Percentiles rank a stretch among this genome's conserved stretches.
These are phyloP conservation scores for Cucurbita ficifolia DNA, from an alignment of 306 rosid genomes.

Conservation along the genomic window DNA sequence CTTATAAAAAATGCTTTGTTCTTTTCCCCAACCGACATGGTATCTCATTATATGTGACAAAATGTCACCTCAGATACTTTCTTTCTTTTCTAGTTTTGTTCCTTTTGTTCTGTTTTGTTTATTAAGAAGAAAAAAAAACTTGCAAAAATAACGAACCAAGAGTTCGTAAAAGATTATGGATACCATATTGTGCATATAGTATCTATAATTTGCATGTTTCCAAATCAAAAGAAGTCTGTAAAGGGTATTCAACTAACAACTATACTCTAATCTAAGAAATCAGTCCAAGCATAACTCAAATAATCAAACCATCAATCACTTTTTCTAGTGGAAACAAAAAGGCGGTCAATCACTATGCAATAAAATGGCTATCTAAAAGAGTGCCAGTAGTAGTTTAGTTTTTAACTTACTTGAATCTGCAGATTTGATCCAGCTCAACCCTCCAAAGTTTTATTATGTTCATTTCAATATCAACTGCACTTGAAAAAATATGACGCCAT, in stretches of 20 bases:
- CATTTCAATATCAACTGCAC: not conserved
- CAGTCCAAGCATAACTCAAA: no score
- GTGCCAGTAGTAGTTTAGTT: not conserved
- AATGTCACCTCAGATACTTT: no score
- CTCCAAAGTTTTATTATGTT: not conserved
- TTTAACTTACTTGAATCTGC: constrained; percentile 1
- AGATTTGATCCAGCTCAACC: not conserved
- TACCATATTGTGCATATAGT: not conserved
- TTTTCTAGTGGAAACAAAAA: not conserved
- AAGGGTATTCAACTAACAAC: not conserved
- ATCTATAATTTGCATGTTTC: not conserved
- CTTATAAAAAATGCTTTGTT: no score
- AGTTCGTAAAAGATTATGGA: not conserved
- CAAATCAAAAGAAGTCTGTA: not conserved
- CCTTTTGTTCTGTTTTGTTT: no score
- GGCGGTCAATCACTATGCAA: not conserved
- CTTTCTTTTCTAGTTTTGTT: no score
- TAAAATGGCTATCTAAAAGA: not conserved
- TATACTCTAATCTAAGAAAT: not conserved
- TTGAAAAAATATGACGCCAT: not conserved
- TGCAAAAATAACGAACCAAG: not conserved
- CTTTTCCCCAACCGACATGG: no score
- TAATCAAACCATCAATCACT: not conserved
- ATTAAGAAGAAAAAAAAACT: no score
- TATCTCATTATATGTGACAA: no score